Conservation (phyloP, 306 rosid species). For the Clitoria ternatea region DNA sequence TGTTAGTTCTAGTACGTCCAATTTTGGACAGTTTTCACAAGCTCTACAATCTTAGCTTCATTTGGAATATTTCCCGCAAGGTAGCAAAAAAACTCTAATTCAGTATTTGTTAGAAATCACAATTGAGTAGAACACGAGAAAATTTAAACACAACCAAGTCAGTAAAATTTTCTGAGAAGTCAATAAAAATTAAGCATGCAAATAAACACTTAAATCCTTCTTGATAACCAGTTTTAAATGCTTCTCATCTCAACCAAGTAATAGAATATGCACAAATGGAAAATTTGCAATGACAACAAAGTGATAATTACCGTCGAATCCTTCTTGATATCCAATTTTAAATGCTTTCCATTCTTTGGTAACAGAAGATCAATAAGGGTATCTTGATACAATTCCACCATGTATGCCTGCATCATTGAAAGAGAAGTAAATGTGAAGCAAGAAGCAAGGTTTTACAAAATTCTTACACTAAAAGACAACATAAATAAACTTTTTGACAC, state of each 20-base stretch:
- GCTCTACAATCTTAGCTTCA: background rate
- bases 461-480: background rate
- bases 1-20: background rate
- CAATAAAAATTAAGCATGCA: constrained; percentile 8
- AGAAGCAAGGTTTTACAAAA: background rate
- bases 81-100: background rate
- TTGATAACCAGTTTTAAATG: background rate
- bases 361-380: constrained; percentile 77
- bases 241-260: background rate
- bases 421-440: background rate
- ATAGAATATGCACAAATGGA: background rate
- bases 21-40: background rate
- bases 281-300: background rate
- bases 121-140: background rate
- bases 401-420: constrained; percentile 62
- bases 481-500: background rate
- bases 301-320: constrained; percentile 56
- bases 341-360: constrained; percentile 63
- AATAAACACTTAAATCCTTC: constrained; percentile 3
- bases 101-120: constrained; percentile 5
- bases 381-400: constrained; percentile 89
- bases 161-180: background rate
- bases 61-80: background rate
- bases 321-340: constrained; percentile 73
- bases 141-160: background rate